Evolutionary conservation across 768 basidiomycete species (phyloP).

Genomic region (Russula dissimulans): DNA sequence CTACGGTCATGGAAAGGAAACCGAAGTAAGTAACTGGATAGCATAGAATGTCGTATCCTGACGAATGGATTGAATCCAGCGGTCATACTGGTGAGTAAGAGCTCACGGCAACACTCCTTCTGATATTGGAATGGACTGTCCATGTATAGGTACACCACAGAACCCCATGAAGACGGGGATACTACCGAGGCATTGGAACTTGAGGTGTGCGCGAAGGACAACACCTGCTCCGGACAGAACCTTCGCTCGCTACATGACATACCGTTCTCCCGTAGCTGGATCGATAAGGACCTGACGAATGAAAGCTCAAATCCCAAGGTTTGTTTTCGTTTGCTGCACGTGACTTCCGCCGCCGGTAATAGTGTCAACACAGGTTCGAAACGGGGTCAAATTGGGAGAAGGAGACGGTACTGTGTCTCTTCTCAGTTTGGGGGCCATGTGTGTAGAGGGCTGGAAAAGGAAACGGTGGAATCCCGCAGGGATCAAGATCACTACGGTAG

Average conservation of each 20-base stretch:
- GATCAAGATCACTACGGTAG: slow-evolving; percentile 80
- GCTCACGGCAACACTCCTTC: neutral
- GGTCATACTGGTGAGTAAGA: slow-evolving; percentile 67
- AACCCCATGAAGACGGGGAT: slow-evolving; percentile 44
- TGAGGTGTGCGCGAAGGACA: slow-evolving; percentile 38
- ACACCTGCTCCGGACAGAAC: slow-evolving; percentile 32
- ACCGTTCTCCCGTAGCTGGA: slow-evolving; percentile 60
- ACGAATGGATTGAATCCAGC: slow-evolving; percentile 30
- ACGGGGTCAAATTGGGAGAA: slow-evolving; percentile 88
- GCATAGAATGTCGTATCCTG: neutral
- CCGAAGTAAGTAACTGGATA: slow-evolving; percentile 50
- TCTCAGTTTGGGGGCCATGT: slow-evolving; percentile 89
- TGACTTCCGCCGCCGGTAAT: neutral
- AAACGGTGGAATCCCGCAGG: slow-evolving; percentile 85
- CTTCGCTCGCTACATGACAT: slow-evolving; percentile 41
- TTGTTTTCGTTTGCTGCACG: neutral
- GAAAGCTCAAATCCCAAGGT: slow-evolving; percentile 52
- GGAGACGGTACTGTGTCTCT: slow-evolving; percentile 92
- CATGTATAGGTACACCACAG: slow-evolving; percentile 60
- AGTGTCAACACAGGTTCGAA: slow-evolving; percentile 41
- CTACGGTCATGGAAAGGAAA: slow-evolving; percentile 94
- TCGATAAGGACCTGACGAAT: slow-evolving; percentile 75
- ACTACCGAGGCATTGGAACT: neutral
- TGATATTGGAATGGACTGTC: neutral
- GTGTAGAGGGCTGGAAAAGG: slow-evolving; percentile 88